These are phyloP conservation scores for Globisporangium viniferum DNA, from an alignment of 352 stramenopile species.

Conservation along the genomic window DNA sequence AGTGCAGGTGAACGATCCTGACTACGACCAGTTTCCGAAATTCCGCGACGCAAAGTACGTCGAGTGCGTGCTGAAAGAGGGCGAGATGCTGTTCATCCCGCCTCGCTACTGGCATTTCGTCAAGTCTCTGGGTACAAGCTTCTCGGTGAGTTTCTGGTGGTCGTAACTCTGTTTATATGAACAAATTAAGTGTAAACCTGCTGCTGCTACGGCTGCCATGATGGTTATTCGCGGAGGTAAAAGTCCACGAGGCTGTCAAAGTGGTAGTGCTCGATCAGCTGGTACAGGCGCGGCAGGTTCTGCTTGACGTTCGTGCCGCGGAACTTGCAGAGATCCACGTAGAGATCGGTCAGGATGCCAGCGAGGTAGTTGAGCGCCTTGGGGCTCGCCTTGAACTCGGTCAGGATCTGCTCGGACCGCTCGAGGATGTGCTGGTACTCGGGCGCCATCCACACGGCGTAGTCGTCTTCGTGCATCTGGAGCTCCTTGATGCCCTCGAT, in stretches of 20 bases:
- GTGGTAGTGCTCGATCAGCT: slow-evolving; percentile 81
- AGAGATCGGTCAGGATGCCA: slow-evolving; percentile 79
- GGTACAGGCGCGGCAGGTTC: slow-evolving; percentile 62
- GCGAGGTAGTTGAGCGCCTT: slow-evolving; percentile 78
- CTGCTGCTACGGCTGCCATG: neutral
- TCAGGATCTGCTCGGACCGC: slow-evolving; percentile 58
- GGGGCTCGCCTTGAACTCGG: slow-evolving; percentile 68
- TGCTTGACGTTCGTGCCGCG: slow-evolving; percentile 74
- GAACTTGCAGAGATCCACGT: slow-evolving; percentile 85
- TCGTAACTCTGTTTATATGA: slow-evolving; percentile 10
- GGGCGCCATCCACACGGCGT: slow-evolving; percentile 65
- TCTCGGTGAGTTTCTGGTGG: slow-evolving; percentile 87
- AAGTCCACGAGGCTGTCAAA: slow-evolving; percentile 78
- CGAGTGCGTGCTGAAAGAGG: slow-evolving; percentile 66
- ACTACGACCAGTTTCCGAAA: slow-evolving; percentile 47
- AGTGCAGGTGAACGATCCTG: slow-evolving; percentile 55
- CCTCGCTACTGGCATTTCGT: slow-evolving; percentile 89
- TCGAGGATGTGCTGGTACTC: slow-evolving; percentile 80
- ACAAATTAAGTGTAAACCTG: neutral
- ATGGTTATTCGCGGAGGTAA: slow-evolving; percentile 49
- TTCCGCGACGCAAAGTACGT: slow-evolving; percentile 52
- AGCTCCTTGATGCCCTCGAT: slow-evolving; percentile 84
- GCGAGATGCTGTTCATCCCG: slow-evolving; percentile 88
- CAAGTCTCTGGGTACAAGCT: slow-evolving; percentile 70
- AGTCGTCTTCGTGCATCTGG: slow-evolving; percentile 76